Conservation (phyloP, 1,284 basidiomycete genomes). For the Leucoagaricus sp. region DNA sequence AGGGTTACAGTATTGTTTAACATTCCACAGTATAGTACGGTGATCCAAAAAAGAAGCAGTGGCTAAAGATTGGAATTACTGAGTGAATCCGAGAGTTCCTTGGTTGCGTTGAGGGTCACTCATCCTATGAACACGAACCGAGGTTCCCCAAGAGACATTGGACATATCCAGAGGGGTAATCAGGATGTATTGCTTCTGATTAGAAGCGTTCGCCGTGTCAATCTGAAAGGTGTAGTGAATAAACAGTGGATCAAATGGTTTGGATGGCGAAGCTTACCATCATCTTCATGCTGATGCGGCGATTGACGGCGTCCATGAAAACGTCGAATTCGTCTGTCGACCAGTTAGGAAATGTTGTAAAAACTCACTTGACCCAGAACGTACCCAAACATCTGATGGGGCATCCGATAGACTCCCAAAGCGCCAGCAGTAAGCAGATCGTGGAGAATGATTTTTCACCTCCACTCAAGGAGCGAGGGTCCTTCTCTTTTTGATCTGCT, state of each 20-base stretch:
- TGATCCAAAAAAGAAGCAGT: background rate
- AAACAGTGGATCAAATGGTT: background rate
- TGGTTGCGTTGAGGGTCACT: conserved; percentile 66
- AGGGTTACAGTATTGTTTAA: background rate
- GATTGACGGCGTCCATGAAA: conserved; percentile 95
- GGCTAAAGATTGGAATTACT: background rate
- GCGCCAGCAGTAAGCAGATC: conserved; percentile 87
- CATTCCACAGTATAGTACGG: background rate
- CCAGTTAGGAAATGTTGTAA: background rate
- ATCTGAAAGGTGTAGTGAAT: conserved; percentile 53
- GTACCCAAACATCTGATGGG: conserved; percentile 92
- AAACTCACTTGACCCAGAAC: conserved; percentile 26
- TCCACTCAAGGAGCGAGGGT: conserved; percentile 83
- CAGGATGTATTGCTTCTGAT: conserved; percentile 88
- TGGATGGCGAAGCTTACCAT: conserved; percentile 53
- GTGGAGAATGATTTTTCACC: conserved; percentile 98
- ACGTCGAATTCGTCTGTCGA: conserved; percentile 85
- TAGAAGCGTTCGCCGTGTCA: conserved; percentile 81
- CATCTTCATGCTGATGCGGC: conserved; percentile 90
- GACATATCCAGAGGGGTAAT: conserved; percentile 91
- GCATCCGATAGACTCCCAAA: conserved; percentile 96
- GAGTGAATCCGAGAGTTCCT: conserved; percentile 10
- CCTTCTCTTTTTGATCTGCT: conserved; percentile 68
- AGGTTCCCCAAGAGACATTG: conserved; percentile 58
- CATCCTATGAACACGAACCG: conserved; percentile 78